Base-by-base conservation (phyloP, 2,329 filamentous ascomycete species). In the Hysterium pulicare region DNA sequence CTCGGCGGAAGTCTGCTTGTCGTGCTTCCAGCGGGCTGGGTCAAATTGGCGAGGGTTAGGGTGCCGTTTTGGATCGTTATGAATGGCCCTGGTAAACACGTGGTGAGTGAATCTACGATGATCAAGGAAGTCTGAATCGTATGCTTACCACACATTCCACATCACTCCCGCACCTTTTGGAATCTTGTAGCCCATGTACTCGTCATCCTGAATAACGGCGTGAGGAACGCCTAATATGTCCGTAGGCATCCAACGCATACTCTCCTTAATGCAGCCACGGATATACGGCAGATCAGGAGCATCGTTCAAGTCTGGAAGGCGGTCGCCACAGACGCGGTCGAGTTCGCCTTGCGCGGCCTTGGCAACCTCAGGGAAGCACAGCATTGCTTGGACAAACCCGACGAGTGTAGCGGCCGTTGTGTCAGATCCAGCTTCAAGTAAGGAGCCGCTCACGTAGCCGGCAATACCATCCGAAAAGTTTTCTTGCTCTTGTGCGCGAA, bases 151-250 rank as follows among this genome's bases (percentile, higher is more conserved):
- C 1, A 60, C 58, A 33, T 70, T 69, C 30, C 34, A 43, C 33
- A 64, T 41, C n/a, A 69, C 46, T 10, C 57, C 53, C 0, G 66
- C 59, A 1, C 60, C 64, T 40, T 66, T 66, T 0, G 68, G 68
- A 10, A 71, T 63, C n/a, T 41, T 50, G 28, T 59, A 66, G 3
- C 66, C 67, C 39, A 50, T 47, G 35, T 66, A 64, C 13, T 46
- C 37, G 20, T 65, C 61, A 10, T 62, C 61, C 0, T 40, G 31
- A 21, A 40, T 57, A 0, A 50, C 45, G 2, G 54, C 56, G 23
- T 66, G 62, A 0, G 60, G 58, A 5, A 59, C 40, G 0, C 56
- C 60, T 1, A 57, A 24, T 10, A 55, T 53, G 9, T 24, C 46
- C 1, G 50, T 57, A 8, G 62, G 60, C 48, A 57, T 57, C 62